Conservation (phyloP, 148 eudicot genomes). For the Talinum fruticosum region DNA sequence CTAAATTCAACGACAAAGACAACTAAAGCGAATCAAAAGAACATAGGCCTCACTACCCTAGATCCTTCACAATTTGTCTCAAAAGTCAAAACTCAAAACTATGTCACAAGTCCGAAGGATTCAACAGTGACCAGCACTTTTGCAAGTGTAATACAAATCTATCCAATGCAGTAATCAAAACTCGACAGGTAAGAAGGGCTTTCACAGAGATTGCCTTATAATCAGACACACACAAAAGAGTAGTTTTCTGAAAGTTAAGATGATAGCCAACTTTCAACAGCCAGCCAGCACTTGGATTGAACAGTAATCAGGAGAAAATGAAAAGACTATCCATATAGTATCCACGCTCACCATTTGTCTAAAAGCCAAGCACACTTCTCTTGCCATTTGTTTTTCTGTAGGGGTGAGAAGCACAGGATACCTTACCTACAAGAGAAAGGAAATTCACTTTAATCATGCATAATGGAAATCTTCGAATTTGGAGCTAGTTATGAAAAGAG, state of each 20-base stretch:
- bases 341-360: conserved; percentile 68
- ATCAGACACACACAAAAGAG: not conserved
- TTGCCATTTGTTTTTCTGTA: conserved; percentile 92
- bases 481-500: not conserved
- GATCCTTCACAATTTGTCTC: conserved; percentile 3
- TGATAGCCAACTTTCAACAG: too few species aligned
- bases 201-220: not conserved
- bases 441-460: not conserved
- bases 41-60: too few species aligned
- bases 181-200: not conserved
- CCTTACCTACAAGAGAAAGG: conserved; percentile 66
- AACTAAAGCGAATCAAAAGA: not conserved
- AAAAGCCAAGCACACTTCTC: conserved; percentile 96
- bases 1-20: not conserved
- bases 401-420: conserved; percentile 99
- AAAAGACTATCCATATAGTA: not conserved
- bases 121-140: not conserved
- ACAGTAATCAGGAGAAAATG: not conserved
- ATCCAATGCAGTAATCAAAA: not conserved
- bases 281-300: not conserved
- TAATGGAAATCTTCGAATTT: not conserved
- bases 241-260: too few species aligned
- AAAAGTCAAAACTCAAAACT: too few species aligned
- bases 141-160: not conserved
- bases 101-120: not conserved